Evolutionary conservation across 108 stramenopile species (phyloP), one percentile per base, ranked within the genome.

Genomic region (Stephanodiscus minutulus): DNA sequence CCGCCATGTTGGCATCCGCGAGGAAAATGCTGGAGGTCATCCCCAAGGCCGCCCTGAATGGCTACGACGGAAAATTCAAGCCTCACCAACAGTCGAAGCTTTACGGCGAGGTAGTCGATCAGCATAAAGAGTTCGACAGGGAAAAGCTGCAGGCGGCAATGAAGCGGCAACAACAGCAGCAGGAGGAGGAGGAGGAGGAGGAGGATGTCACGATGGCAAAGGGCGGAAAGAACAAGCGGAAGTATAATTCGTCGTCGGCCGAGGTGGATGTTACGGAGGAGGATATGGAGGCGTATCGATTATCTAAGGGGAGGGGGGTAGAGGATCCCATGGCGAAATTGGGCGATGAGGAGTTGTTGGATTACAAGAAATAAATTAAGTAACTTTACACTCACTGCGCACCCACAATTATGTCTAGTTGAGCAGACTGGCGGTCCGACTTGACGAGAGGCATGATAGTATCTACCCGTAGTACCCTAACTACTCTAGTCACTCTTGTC

Each of bases 261-360:
- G 86, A 88, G 55, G 82, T 84, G 25, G 88, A 96, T 79, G 94
- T 98, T 3, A 97, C 96, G 25, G 88, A 82, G 64, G 97, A 95
- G 67, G 96, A 96, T 60, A 96, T 98, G 95, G 97, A 98, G 77
- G 97, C 95, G n/a, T 98, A 96, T 78, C 81, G 96, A 13, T 59
- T 94, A 70, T 76, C 70, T 31, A 96, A 92, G 73, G 88, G 81
- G 39, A 59, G 85, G 53, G 92, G 89, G 36, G 87, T 75, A 39
- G 86, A 82, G 48, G 90, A 91, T 82, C 88, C 96, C 7, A 94
- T 98, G 96, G 93, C 92, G 18, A 96, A 93, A 44, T 57, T 95
- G 44, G 76, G 72, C 11, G 76, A 76, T 27, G 91, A 92, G 55
- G 91, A 92, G 60, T 27, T 95, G 18, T 67, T 95, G 41, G 91